Conservation (phyloP, 1,139 yeast species). For the Hansenula sp. region DNA sequence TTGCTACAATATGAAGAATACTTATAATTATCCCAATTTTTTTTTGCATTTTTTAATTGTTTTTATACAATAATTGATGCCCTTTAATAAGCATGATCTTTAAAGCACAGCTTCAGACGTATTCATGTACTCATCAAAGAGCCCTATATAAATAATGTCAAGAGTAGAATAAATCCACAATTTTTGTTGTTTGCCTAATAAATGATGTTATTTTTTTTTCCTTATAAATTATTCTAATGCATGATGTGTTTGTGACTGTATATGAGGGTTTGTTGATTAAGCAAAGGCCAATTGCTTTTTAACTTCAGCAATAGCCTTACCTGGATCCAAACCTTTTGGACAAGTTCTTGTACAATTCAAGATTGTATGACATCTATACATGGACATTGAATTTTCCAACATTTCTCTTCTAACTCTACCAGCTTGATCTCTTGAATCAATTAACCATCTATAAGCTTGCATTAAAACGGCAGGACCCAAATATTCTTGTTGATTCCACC, state of each 20-base stretch:
- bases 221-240: too few species aligned
- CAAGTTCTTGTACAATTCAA: conserved; percentile 98
- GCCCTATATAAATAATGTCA: too few species aligned
- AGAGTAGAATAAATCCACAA: too few species aligned
- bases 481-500: conserved; percentile 99
- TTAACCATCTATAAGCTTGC: conserved; percentile 99
- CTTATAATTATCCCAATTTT: too few species aligned
- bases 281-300: conserved; percentile 89
- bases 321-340: conserved; percentile 99
- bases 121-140: too few species aligned
- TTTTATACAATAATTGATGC: too few species aligned
- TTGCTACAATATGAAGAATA: too few species aligned
- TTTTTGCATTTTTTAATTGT: too few species aligned
- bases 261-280: conserved; percentile 26
- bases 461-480: conserved; percentile 97
- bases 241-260: not conserved
- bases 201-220: too few species aligned
- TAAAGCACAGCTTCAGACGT: too few species aligned
- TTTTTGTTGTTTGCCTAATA: too few species aligned
- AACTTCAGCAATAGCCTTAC: conserved; percentile 94
- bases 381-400: conserved; percentile 95
- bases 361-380: conserved; percentile 98
- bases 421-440: conserved; percentile 96
- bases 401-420: conserved; percentile 74
- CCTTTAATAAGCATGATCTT: too few species aligned